Evolutionary conservation across 2,329 filamentous ascomycete species (phyloP).

Genomic region (Escovopsis weberi): DNA sequence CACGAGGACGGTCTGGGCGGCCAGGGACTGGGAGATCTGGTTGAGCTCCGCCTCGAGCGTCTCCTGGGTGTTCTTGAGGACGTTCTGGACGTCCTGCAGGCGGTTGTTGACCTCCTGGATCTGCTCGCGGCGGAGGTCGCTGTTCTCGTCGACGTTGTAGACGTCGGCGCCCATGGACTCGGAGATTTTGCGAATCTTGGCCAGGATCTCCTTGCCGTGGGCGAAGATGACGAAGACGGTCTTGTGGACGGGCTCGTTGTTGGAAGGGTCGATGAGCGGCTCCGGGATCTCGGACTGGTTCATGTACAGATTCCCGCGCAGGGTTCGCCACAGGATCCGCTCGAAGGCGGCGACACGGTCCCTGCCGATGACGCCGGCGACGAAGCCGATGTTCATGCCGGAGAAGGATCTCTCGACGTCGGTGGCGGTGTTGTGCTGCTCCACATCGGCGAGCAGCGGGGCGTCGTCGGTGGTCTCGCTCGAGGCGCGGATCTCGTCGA

Average conservation of each 20-base stretch:
- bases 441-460: conserved; percentile 81
- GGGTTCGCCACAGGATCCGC: conserved; percentile 90
- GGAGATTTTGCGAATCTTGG: conserved; percentile 98
- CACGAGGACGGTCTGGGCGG: conserved; percentile 94
- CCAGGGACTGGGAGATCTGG: conserved; percentile 82
- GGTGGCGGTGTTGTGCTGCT: conserved; percentile 56
- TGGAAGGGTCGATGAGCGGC: conserved; percentile 77
- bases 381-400: conserved; percentile 97
- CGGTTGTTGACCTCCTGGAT: conserved; percentile 95
- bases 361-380: conserved; percentile 85
- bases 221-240: conserved; percentile 99
- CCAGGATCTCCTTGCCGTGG: conserved; percentile 93
- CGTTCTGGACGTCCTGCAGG: conserved; percentile 78
- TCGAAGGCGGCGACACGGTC: conserved; percentile 93
- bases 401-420: conserved; percentile 79
- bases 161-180: conserved; percentile 92
- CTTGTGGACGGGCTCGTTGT: conserved; percentile 86
- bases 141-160: conserved; percentile 96
- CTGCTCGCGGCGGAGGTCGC: conserved; percentile 86
- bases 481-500: conserved; percentile 88
- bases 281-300: conserved; percentile 98
- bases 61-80: conserved; percentile 86
- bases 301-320: conserved; percentile 98
- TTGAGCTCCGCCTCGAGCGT: conserved; percentile 86
- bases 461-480: conserved; percentile 74